phyloP scores from a whole-genome alignment of 169 alveolate genomes.

The Eimeria tenella region DNA sequence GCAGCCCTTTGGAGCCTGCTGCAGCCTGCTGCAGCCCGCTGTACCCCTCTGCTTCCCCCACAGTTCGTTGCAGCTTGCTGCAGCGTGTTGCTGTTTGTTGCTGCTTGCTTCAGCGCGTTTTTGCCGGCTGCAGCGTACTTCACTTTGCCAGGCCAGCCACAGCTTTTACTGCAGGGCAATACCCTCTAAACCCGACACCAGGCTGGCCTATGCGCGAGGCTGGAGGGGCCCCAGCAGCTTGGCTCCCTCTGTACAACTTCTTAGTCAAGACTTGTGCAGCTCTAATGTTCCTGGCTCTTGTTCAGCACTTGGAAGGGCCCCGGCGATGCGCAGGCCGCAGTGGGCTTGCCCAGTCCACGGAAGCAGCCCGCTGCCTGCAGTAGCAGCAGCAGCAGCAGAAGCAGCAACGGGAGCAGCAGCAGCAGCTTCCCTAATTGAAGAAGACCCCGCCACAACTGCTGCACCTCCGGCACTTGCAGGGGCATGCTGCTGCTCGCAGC shows the following conservation, averaged over 20 bases:
- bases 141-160: too few relatives aligned
- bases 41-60: too few relatives aligned
- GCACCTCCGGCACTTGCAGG: background rate
- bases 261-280: background rate
- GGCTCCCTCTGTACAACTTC: background rate
- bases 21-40: too few relatives aligned
- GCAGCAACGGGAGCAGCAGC: background rate
- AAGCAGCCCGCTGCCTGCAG: background rate
- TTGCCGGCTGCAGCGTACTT: too few relatives aligned
- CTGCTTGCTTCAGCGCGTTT: too few relatives aligned
- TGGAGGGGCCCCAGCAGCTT: background rate
- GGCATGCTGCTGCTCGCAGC: background rate
- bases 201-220: background rate
- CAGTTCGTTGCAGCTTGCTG: too few relatives aligned
- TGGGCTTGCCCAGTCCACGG: background rate
- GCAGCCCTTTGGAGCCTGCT: too few relatives aligned
- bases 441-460: background rate
- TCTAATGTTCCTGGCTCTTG: conserved; percentile 26
- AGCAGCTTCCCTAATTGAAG: background rate
- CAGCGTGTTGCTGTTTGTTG: too few relatives aligned
- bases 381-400: conserved; percentile 22
- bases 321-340: conserved; percentile 29
- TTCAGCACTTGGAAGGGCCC: conserved; percentile 12
- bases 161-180: too few relatives aligned
- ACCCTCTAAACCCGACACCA: too few relatives aligned